Percentiles rank a stretch among this genome's conserved stretches.
These are phyloP conservation scores for Lanzia echinophila DNA, from an alignment of 2,329 filamentous ascomycete species.

Conservation along the genomic window DNA sequence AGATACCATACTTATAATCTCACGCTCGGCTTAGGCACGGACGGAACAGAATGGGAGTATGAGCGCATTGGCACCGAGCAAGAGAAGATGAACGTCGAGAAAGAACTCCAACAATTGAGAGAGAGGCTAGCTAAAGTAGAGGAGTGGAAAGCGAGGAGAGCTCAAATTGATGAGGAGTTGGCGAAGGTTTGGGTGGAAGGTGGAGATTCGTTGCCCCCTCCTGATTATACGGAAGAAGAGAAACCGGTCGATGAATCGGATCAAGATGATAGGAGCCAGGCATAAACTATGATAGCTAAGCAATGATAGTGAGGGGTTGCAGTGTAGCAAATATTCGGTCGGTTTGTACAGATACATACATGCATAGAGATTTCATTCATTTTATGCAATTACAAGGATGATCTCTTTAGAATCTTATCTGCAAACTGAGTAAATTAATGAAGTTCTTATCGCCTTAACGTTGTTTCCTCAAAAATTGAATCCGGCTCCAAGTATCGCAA, in stretches of 20 bases:
- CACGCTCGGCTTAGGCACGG: constrained; percentile 71
- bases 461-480: too few relatives aligned
- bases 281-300: not conserved
- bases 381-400: too few relatives aligned
- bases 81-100: constrained; percentile 90
- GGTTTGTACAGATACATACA: too few relatives aligned
- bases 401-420: too few relatives aligned
- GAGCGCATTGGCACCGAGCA: constrained; percentile 88
- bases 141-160: constrained; percentile 69
- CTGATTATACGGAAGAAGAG: not conserved
- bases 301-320: not conserved
- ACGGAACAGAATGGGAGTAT: constrained; percentile 84
- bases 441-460: too few relatives aligned
- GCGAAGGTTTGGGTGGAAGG: constrained; percentile 34
- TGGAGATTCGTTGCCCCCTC: constrained; percentile 18
- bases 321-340: too few relatives aligned
- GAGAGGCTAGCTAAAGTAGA: constrained; percentile 77
- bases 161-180: constrained; percentile 79
- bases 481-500: too few relatives aligned
- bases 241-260: not conserved
- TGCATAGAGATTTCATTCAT: too few relatives aligned
- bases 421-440: too few relatives aligned
- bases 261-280: not conserved
- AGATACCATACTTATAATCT: constrained; percentile 94
- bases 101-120: constrained; percentile 77